Base-by-base conservation (phyloP, 441 rosid species). In the Bocquillonia castaneifolia region DNA sequence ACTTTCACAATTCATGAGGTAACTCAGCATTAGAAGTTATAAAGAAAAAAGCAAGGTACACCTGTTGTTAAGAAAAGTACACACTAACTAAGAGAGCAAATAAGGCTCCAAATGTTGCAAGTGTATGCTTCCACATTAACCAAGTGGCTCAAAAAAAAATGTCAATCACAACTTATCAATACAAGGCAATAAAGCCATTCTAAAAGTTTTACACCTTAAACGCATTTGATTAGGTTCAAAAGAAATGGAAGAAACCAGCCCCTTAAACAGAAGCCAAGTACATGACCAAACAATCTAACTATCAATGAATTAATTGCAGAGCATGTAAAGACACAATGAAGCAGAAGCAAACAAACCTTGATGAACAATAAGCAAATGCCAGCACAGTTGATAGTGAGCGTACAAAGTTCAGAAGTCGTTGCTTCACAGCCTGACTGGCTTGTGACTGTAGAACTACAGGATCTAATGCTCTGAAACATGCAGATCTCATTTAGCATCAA, bases 361-460 rank as follows among this genome's bases (percentile, higher is more conserved):
- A 88, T 56, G 90, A 74, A 81, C 96, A 88, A 75, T 80, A 84
- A 20, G 97, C 91, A 72, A 87, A 84, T 45, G 97, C 89, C 79
- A 92, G 76, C 63, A 88, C 96, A 2, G 93, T 90, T 52, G 98
- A 87, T 66, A 86, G 72, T 45, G 93, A 87, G 69, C 87, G 83
- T 23, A 87, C 80, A 80, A 92, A 92, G 77, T 80, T 83, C 74
- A 92, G 76, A 73, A 87, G 74, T 59, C 97, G 79, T 74, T 84
- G 92, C 74, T 90, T 92, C 61, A 92, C 91, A 74, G 84, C 79
- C 76, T 84, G 87, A 82, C 88, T 81, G 60, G 88, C 91, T 78
- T 84, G 86, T 9, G 96, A 77, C 59, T 89, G 87, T 54, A 90
- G 84, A 74, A 75, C 79, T 63, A 92, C 64, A 23, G 86, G 96